phyloP scores from a whole-genome alignment of 2,329 filamentous ascomycete species.

The Botrytis fragariae region DNA sequence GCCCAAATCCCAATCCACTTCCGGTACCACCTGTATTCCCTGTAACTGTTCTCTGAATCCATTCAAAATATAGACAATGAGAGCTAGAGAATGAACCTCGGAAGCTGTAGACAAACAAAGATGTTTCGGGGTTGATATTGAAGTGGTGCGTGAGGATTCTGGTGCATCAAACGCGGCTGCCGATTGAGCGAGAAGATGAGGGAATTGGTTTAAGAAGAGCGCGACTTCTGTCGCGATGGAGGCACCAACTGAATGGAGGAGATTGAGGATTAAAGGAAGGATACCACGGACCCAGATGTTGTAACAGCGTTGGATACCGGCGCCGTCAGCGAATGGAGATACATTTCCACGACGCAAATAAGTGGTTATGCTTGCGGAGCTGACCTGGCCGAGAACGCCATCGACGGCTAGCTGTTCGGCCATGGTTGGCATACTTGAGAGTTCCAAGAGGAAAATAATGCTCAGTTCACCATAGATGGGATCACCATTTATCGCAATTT shows the following conservation, averaged over 20 bases:
- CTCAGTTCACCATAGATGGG: conserved; percentile 93
- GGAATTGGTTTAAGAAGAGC: conserved; percentile 86
- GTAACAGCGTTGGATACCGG: conserved; percentile 71
- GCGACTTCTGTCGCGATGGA: conserved; percentile 82
- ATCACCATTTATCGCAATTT: conserved; percentile 72
- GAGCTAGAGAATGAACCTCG: conserved; percentile 75
- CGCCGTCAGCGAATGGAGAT: conserved; percentile 73
- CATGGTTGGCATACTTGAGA: conserved; percentile 75
- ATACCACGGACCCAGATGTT: conserved; percentile 87
- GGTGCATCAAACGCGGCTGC: conserved; percentile 68
- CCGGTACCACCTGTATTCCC: conserved; percentile 69
- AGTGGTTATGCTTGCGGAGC: conserved; percentile 74
- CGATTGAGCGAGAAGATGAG: conserved; percentile 70
- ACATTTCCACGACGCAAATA: conserved; percentile 70
- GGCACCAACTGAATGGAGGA: conserved; percentile 76
- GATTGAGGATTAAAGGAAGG: conserved; percentile 82
- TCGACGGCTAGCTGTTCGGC: conserved; percentile 90
- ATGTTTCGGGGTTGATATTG: conserved; percentile 52
- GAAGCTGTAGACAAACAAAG: conserved; percentile 71
- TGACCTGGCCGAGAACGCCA: conserved; percentile 74
- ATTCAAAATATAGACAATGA: conserved; percentile 71
- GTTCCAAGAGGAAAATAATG: conserved; percentile 80
- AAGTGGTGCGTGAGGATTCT: conserved; percentile 49
- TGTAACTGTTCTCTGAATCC: conserved; percentile 56
- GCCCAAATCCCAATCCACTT: conserved; percentile 71